phyloP scores from a whole-genome alignment of 352 stramenopile species.

The Peronospora belbahrii region DNA sequence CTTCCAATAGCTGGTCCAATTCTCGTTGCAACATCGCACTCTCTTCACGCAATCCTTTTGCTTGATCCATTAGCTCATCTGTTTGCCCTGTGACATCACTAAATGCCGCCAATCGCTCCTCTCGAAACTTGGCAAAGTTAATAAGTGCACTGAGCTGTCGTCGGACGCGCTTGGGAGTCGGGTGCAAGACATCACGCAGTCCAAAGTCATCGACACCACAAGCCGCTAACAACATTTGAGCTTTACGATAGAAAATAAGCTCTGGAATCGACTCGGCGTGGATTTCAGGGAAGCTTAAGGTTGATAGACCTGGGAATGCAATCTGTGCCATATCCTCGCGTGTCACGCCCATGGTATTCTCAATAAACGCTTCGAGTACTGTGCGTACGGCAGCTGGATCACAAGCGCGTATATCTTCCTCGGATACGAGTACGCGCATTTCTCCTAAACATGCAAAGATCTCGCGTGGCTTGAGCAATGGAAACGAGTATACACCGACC shows the following conservation, averaged over 20 bases:
- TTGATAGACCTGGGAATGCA: conserved; percentile 72
- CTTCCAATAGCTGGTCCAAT: conserved; percentile 47
- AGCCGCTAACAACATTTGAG: conserved; percentile 84
- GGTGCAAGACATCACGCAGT: conserved; percentile 86
- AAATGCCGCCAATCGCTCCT: conserved; percentile 88
- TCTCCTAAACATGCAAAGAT: conserved; percentile 90
- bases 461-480: conserved; percentile 89
- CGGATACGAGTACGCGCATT: conserved; percentile 84
- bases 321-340: conserved; percentile 89
- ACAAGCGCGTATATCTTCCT: conserved; percentile 84
- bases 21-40: conserved; percentile 52
- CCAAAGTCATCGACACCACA: conserved; percentile 93
- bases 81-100: conserved; percentile 71
- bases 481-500: conserved; percentile 71
- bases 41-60: conserved; percentile 49
- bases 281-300: conserved; percentile 86
- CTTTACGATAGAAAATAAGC: conserved; percentile 88
- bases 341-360: conserved; percentile 84
- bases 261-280: conserved; percentile 92
- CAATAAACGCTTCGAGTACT: conserved; percentile 87
- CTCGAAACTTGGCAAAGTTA: conserved; percentile 96
- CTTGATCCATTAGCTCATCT: conserved; percentile 41
- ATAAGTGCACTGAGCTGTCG: conserved; percentile 93
- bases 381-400: conserved; percentile 67
- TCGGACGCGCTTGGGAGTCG: conserved; percentile 85